Percentiles rank a stretch among this genome's conserved stretches.
phyloP scores from a whole-genome alignment of 805 yeast genomes.

The Ogataea paraovalis region DNA sequence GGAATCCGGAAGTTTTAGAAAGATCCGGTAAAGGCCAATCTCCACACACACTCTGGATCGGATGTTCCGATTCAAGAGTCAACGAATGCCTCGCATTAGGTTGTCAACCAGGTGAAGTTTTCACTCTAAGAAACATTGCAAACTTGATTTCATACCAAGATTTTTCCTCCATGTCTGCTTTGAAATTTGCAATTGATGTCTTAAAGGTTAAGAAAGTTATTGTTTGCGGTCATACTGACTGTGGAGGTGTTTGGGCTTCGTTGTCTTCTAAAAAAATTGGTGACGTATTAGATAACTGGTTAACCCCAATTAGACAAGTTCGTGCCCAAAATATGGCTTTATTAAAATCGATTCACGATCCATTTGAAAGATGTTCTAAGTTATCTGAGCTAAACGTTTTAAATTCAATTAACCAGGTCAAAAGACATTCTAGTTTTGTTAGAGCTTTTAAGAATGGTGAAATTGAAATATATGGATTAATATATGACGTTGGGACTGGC shows the following conservation, averaged over 20 bases:
- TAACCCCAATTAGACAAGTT: conserved; percentile 62
- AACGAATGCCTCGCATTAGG: conserved; percentile 71
- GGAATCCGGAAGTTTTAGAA: conserved; percentile 56
- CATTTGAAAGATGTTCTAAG: conserved; percentile 51
- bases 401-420: conserved; percentile 65
- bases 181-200: conserved; percentile 85
- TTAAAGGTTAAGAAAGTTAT: conserved; percentile 76
- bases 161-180: conserved; percentile 66
- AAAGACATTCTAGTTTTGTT: conserved; percentile 62
- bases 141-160: conserved; percentile 72
- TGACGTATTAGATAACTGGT: conserved; percentile 69
- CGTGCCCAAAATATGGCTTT: conserved; percentile 54
- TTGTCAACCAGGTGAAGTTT: conserved; percentile 87
- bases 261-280: conserved; percentile 61
- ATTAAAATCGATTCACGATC: conserved; percentile 47
- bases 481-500: conserved; percentile 82
- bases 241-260: conserved; percentile 90
- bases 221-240: conserved; percentile 91
- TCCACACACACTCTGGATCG: conserved; percentile 94
- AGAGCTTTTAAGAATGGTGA: conserved; percentile 59
- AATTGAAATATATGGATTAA: conserved; percentile 75
- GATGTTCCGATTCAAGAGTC: conserved; percentile 90
- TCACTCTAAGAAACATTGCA: conserved; percentile 85
- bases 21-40: conserved; percentile 75
- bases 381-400: conserved; percentile 75